These are phyloP conservation scores for Bryopsis sp. DNA, from an alignment of 139 green algal species.

Conservation along the genomic window DNA sequence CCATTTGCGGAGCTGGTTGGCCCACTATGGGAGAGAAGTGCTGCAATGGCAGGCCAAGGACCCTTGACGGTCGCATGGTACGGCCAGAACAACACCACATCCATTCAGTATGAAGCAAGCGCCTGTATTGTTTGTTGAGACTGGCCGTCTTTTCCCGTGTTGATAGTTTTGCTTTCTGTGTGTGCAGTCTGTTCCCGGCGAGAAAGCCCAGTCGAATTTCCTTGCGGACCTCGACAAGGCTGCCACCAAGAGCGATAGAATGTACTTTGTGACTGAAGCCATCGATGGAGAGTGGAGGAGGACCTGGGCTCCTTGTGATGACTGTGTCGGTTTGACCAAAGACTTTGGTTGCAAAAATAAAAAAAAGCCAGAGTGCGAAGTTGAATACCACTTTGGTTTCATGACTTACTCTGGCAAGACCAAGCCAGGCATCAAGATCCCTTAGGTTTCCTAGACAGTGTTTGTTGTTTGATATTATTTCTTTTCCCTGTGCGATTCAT, in stretches of 20 bases:
- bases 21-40: slow-evolving; percentile 15
- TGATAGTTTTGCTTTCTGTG: not conserved
- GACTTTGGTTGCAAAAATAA: slow-evolving; percentile 10
- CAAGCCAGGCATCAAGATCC: not conserved
- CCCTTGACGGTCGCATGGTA: slow-evolving; percentile 4
- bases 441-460: not conserved
- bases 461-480: too few relatives aligned
- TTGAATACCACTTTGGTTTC: slow-evolving; percentile 19
- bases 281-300: slow-evolving; percentile 20
- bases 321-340: slow-evolving; percentile 8
- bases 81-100: not conserved
- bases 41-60: not conserved
- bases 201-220: not conserved
- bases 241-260: not conserved
- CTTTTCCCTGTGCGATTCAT: too few relatives aligned
- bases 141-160: too few relatives aligned
- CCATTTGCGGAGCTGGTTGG: slow-evolving; percentile 15
- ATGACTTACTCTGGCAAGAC: not conserved
- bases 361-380: slow-evolving; percentile 13
- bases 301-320: slow-evolving; percentile 12
- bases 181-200: slow-evolving; percentile 3
- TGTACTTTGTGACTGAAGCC: not conserved
- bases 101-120: too few relatives aligned
- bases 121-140: too few relatives aligned
- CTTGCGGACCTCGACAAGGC: not conserved